Conservation (phyloP, 495 filamentous ascomycete genomes). For the Neurospora tetrasperma region DNA sequence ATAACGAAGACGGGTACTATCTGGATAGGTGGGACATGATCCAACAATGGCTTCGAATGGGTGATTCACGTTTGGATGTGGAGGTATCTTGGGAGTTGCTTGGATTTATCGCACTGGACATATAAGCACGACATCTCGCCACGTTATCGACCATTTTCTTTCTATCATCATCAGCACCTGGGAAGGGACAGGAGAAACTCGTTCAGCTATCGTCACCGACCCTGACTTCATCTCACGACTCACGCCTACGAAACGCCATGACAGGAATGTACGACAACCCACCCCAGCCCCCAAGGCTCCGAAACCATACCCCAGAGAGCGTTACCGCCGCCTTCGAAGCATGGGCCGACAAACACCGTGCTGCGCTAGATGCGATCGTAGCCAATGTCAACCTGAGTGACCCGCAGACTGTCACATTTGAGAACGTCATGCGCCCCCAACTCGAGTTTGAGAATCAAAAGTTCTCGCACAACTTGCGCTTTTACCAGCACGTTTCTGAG, state of each 20-base stretch:
- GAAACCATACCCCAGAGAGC: constrained; percentile 70
- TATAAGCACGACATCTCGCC: neutral
- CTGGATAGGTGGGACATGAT: neutral
- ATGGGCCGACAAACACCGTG: constrained; percentile 57
- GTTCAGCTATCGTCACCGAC: neutral
- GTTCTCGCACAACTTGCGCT: constrained; percentile 50
- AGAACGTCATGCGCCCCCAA: constrained; percentile 52
- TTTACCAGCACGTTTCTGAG: constrained; percentile 72
- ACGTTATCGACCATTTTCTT: neutral
- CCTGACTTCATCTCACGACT: constrained; percentile 1
- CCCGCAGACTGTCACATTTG: constrained; percentile 49
- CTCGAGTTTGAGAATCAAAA: constrained; percentile 57
- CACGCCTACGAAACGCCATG: constrained; percentile 12
- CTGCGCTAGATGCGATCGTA: constrained; percentile 65
- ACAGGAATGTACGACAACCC: constrained; percentile 52
- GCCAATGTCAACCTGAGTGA: constrained; percentile 46
- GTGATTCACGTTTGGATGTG: neutral
- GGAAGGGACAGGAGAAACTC: neutral
- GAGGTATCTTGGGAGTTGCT: neutral
- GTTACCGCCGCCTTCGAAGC: constrained; percentile 67
- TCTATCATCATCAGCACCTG: neutral
- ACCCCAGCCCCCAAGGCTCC: constrained; percentile 75
- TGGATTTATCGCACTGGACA: neutral
- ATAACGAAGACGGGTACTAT: neutral
- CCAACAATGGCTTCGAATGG: neutral